Conservation (phyloP, 257 asterid species). For the Ajuga chamaepitys region DNA sequence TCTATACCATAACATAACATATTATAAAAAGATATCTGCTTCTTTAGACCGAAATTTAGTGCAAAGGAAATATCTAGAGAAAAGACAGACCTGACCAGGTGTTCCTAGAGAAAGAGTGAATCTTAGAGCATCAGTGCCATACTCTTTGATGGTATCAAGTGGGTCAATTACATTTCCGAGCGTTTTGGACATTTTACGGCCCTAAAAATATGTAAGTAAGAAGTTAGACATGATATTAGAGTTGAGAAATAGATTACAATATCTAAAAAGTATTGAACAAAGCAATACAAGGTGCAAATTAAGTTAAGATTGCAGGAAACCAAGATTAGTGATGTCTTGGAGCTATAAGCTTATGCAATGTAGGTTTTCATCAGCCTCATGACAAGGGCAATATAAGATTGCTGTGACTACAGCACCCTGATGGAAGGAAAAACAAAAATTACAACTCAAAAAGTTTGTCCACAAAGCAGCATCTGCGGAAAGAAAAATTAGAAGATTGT, state of each 20-base stretch:
- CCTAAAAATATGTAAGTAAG: slow-evolving; percentile 45
- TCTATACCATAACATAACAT: slow-evolving; percentile 9
- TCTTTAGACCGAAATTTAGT: neutral
- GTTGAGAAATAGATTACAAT: slow-evolving; percentile 12
- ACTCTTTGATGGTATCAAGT: slow-evolving; percentile 75
- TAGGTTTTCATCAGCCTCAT: too few species aligned
- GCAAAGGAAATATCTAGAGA: slow-evolving; percentile 3
- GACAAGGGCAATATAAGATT: too few species aligned
- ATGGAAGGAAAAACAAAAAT: neutral
- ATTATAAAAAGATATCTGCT: neutral
- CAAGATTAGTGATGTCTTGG: too few species aligned
- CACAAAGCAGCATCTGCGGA: neutral
- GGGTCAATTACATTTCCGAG: slow-evolving; percentile 94
- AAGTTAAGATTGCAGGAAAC: neutral
- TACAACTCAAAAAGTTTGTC: neutral
- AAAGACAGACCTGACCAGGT: slow-evolving; percentile 86
- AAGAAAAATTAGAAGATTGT: neutral
- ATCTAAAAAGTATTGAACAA: neutral
- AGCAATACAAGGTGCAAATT: neutral
- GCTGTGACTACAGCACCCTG: neutral
- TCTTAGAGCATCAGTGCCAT: slow-evolving; percentile 94
- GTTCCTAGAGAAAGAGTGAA: slow-evolving; percentile 95
- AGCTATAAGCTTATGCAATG: too few species aligned
- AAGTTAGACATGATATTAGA: slow-evolving; percentile 11
- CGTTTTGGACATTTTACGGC: slow-evolving; percentile 95